phyloP scores from a whole-genome alignment of 306 rosid species.

The Vigna angularis region DNA sequence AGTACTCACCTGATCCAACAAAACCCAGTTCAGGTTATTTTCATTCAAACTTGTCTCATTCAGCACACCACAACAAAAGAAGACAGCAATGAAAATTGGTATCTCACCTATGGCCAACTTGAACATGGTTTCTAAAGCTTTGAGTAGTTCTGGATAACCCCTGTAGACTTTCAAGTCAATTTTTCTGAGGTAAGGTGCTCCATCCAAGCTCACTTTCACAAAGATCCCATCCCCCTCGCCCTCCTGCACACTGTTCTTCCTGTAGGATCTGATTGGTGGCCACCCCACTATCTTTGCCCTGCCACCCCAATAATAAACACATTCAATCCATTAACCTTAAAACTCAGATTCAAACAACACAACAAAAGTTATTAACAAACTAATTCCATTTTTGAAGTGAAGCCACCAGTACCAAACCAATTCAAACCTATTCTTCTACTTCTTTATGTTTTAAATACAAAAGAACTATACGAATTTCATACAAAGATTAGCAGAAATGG shows the following conservation, averaged over 20 bases:
- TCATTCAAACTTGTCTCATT: neutral
- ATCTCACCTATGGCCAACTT: slow-evolving; percentile 65
- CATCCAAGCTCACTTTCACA: slow-evolving; percentile 90
- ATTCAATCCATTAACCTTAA: slow-evolving; percentile 14
- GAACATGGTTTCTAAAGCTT: slow-evolving; percentile 71
- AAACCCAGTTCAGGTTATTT: neutral
- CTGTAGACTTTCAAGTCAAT: slow-evolving; percentile 66
- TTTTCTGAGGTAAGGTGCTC: slow-evolving; percentile 87
- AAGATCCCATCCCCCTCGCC: slow-evolving; percentile 60
- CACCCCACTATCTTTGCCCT: slow-evolving; percentile 86
- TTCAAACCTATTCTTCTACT: neutral
- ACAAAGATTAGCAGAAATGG: neutral
- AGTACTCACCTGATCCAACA: slow-evolving; percentile 60
- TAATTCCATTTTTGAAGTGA: no score
- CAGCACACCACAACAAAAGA: neutral
- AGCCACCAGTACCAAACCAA: no score
- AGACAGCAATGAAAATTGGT: neutral
- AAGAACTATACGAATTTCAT: no score
- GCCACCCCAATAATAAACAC: slow-evolving; percentile 20
- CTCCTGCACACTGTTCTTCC: slow-evolving; percentile 72
- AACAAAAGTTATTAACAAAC: neutral
- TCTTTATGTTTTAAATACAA: neutral
- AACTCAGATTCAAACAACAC: slow-evolving; percentile 19
- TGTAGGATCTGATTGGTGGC: slow-evolving; percentile 76
- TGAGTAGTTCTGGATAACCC: slow-evolving; percentile 65